phyloP scores from a whole-genome alignment of 2,329 filamentous ascomycete genomes.

The Tolypocladium amazonense region DNA sequence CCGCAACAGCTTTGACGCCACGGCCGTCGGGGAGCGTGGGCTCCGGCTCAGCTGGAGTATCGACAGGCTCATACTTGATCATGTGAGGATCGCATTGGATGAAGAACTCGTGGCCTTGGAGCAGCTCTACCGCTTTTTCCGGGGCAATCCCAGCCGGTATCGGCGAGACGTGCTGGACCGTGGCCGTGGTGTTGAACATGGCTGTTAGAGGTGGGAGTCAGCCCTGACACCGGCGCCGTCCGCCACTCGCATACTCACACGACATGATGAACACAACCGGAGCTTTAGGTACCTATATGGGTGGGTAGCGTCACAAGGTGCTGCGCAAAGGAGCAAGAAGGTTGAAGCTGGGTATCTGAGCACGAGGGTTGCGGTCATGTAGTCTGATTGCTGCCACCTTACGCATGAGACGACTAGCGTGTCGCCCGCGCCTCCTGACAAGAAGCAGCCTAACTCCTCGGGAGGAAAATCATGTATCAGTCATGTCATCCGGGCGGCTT shows the following conservation, averaged over 20 bases:
- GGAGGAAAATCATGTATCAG: not conserved
- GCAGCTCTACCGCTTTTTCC: constrained; percentile 28
- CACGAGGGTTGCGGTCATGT: not conserved
- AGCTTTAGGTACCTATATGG: not conserved
- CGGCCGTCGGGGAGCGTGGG: constrained; percentile 19
- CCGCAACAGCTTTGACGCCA: constrained; percentile 11
- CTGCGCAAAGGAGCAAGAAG: not conserved
- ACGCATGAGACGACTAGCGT: not conserved
- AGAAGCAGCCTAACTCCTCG: not conserved
- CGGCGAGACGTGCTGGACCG: constrained; percentile 29
- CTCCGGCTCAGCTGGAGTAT: constrained; percentile 13
- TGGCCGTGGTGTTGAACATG: constrained; percentile 33
- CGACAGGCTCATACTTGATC: constrained; percentile 27
- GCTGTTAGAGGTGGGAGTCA: constrained; percentile 6
- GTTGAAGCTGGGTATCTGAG: not conserved
- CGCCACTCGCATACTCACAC: constrained; percentile 5
- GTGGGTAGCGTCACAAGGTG: not conserved
- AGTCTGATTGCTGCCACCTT: no score
- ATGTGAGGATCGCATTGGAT: constrained; percentile 42
- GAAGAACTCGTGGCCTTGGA: constrained; percentile 42
- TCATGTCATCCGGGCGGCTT: not conserved
- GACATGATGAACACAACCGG: constrained; percentile 3
- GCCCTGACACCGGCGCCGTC: not conserved
- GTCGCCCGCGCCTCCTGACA: not conserved
- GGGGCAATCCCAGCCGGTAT: constrained; percentile 27